Evolutionary conservation across 345 rosid species (phyloP).

Genomic region (Euphorbia tirucalli): DNA sequence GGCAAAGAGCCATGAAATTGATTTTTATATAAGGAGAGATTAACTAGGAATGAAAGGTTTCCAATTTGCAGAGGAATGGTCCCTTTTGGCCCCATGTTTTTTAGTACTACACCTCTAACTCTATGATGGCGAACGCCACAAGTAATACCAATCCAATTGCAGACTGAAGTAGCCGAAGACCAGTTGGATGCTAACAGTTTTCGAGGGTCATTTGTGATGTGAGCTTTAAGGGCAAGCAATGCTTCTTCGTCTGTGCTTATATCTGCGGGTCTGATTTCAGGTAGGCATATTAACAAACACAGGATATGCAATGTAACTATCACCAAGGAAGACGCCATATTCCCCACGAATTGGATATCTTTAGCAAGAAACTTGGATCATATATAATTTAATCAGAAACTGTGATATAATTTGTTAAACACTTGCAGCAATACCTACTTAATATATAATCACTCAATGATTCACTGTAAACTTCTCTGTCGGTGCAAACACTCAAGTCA

Average conservation of each 20-base stretch:
- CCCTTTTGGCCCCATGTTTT: not conserved
- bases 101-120: not conserved
- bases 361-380: too few species aligned
- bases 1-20: constrained; percentile 17
- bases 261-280: not conserved
- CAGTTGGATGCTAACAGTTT: constrained; percentile 10
- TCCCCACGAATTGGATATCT: too few species aligned
- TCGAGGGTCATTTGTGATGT: constrained; percentile 9
- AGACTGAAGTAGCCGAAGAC: constrained; percentile 2
- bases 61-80: not conserved
- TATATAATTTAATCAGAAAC: too few species aligned
- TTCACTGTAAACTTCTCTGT: too few species aligned
- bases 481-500: too few species aligned
- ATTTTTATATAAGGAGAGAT: not conserved
- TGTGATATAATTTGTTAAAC: too few species aligned
- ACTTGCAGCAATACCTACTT: too few species aligned
- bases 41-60: constrained; percentile 18
- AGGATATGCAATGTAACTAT: too few species aligned
- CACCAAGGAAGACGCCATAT: too few species aligned
- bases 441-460: too few species aligned
- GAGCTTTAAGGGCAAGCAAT: constrained; percentile 14
- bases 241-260: constrained; percentile 10
- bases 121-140: not conserved
- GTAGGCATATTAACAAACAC: too few species aligned
- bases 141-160: constrained; percentile 13